These are phyloP conservation scores for Zoysia japonica DNA, from an alignment of 176 grass and related monocot species.

Conservation along the genomic window DNA sequence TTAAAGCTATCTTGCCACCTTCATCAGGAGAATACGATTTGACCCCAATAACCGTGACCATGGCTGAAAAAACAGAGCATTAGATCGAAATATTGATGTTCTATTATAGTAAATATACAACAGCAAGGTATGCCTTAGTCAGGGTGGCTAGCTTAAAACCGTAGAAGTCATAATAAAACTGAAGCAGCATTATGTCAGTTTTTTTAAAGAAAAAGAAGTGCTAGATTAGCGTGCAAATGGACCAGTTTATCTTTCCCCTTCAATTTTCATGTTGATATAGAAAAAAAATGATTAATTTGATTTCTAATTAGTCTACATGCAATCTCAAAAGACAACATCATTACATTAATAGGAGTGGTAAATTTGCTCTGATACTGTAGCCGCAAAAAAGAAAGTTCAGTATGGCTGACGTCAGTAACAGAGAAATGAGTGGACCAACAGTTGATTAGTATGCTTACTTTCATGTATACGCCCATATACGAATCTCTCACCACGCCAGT, in stretches of 20 bases:
- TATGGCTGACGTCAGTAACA: neutral
- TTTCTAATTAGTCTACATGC: constrained; percentile 29
- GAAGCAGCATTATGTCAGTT: constrained; percentile 1
- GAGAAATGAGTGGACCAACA: neutral
- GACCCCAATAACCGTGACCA: constrained; percentile 62
- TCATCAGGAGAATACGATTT: constrained; percentile 61
- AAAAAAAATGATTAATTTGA: neutral
- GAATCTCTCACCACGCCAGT: constrained; percentile 80
- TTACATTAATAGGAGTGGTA: neutral
- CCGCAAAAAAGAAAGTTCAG: constrained; percentile 11
- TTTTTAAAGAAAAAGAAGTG: neutral
- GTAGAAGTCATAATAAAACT: constrained; percentile 23
- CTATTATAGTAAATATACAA: constrained; percentile 11
- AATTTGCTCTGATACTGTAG: constrained; percentile 22
- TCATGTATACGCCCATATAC: constrained; percentile 66
- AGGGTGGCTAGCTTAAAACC: constrained; percentile 9
- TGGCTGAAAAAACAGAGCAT: constrained; percentile 43
- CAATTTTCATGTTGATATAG: constrained; percentile 9
- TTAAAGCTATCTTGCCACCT: constrained; percentile 41
- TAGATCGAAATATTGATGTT: constrained; percentile 18
- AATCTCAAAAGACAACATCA: constrained; percentile 8
- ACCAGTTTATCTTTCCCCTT: neutral
- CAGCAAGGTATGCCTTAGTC: neutral
- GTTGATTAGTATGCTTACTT: constrained; percentile 58
- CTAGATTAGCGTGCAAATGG: neutral